These are phyloP conservation scores for Kentomonas sorsogonicus DNA, from an alignment of 208 protist species.

Conservation along the genomic window DNA sequence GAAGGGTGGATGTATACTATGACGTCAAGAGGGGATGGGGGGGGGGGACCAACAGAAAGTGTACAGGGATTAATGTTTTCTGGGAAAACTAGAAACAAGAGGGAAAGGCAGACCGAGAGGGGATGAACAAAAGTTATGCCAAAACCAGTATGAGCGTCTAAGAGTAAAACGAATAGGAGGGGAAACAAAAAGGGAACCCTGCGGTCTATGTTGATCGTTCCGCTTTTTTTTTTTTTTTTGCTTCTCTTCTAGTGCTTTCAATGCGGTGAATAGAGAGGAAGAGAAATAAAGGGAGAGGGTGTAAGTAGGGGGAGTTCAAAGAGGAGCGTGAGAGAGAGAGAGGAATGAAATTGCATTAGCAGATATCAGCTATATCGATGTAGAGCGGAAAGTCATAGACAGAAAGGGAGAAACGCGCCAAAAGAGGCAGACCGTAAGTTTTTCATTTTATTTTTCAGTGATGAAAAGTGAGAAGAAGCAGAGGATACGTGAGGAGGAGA, in stretches of 20 bases:
- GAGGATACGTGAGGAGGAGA: too few relatives aligned
- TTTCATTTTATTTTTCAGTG: constrained; percentile 7
- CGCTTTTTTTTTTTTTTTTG: constrained; percentile 10
- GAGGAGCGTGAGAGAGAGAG: too few relatives aligned
- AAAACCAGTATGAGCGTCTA: background rate
- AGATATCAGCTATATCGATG: too few relatives aligned
- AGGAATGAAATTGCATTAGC: too few relatives aligned
- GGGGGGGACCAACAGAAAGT: too few relatives aligned
- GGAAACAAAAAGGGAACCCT: too few relatives aligned
- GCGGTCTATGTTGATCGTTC: background rate
- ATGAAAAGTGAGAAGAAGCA: too few relatives aligned
- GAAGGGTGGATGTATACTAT: too few relatives aligned
- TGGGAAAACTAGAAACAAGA: background rate
- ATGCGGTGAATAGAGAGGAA: background rate
- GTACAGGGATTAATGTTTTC: background rate
- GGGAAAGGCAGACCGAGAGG: background rate
- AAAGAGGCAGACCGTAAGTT: background rate
- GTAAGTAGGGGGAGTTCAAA: too few relatives aligned
- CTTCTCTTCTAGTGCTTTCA: background rate
- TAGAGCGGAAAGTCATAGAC: too few relatives aligned
- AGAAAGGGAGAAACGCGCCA: background rate
- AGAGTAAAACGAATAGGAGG: background rate
- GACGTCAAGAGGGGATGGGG: too few relatives aligned
- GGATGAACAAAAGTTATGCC: background rate
- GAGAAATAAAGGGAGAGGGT: background rate